Conservation (phyloP, 495 filamentous ascomycete genomes). For the Lasiosphaeria hispida region DNA sequence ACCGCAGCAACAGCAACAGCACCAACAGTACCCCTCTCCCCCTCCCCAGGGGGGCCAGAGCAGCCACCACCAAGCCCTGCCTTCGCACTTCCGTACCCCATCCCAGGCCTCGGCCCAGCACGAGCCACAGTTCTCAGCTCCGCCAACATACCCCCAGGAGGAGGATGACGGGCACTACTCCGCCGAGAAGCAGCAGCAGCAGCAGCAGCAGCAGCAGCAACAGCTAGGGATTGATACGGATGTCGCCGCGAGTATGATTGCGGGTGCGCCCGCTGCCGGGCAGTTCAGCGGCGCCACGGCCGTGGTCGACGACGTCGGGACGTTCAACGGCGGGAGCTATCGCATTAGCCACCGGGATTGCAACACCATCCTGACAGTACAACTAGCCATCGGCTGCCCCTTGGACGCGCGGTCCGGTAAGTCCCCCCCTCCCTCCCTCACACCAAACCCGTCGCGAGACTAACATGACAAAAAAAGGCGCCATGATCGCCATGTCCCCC, state of each 20-base stretch:
- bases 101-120: constrained; percentile 20
- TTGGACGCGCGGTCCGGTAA: constrained; percentile 76
- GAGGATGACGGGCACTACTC: constrained; percentile 31
- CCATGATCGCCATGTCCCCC: constrained; percentile 94
- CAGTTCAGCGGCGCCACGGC: constrained; percentile 61
- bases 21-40: constrained; percentile 34
- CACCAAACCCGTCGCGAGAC: not conserved
- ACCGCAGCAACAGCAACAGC: constrained; percentile 36
- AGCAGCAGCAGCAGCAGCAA: constrained; percentile 28
- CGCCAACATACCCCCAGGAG: constrained; percentile 35
- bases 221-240: constrained; percentile 29
- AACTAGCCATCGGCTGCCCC: constrained; percentile 86
- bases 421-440: constrained; percentile 2
- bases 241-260: constrained; percentile 26
- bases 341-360: constrained; percentile 88
- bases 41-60: constrained; percentile 30
- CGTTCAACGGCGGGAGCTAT: constrained; percentile 94
- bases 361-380: constrained; percentile 85
- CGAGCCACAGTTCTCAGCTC: constrained; percentile 30
- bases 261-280: constrained; percentile 31
- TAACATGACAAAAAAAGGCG: constrained; percentile 44
- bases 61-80: constrained; percentile 27
- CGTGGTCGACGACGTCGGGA: constrained; percentile 77
- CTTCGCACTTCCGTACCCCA: constrained; percentile 26
- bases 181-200: constrained; percentile 36